Percentiles rank a stretch among this genome's conserved stretches.
Evolutionary conservation across 257 asterid species (phyloP).

Genomic region (Jasminum sambac): DNA sequence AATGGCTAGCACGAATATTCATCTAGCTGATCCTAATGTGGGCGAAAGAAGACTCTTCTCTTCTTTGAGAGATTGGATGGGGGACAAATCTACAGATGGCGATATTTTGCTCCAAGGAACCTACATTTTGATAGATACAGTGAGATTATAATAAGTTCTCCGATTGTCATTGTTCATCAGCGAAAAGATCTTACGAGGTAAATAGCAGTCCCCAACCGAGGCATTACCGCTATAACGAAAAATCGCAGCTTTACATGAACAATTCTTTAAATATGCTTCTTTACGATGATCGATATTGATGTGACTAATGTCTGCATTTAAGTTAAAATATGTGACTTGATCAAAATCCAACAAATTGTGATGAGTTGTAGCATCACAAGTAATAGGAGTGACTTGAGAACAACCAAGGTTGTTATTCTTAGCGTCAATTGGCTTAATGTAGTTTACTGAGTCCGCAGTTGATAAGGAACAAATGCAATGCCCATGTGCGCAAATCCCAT

Average conservation of each 20-base stretch:
- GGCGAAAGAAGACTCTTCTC: background rate
- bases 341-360: conserved; percentile 31
- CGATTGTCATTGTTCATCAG: conserved; percentile 30
- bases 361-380: conserved; percentile 20
- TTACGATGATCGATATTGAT: conserved; percentile 31
- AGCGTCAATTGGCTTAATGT: conserved; percentile 18
- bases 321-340: conserved; percentile 32
- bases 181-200: conserved; percentile 40
- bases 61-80: background rate
- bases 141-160: conserved; percentile 7
- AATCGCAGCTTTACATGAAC: conserved; percentile 51
- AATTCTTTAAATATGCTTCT: conserved; percentile 37
- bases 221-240: conserved; percentile 30
- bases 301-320: background rate
- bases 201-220: conserved; percentile 34
- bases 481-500: conserved; percentile 36
- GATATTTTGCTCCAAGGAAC: conserved; percentile 13
- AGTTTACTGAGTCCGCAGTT: conserved; percentile 9
- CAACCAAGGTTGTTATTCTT: conserved; percentile 32
- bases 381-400: conserved; percentile 18
- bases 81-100: background rate
- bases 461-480: conserved; percentile 34
- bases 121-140: conserved; percentile 26
- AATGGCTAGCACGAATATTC: background rate
- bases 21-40: conserved; percentile 20